Conservation (phyloP, 2,329 filamentous ascomycete genomes). For the Microdochium paspali region DNA sequence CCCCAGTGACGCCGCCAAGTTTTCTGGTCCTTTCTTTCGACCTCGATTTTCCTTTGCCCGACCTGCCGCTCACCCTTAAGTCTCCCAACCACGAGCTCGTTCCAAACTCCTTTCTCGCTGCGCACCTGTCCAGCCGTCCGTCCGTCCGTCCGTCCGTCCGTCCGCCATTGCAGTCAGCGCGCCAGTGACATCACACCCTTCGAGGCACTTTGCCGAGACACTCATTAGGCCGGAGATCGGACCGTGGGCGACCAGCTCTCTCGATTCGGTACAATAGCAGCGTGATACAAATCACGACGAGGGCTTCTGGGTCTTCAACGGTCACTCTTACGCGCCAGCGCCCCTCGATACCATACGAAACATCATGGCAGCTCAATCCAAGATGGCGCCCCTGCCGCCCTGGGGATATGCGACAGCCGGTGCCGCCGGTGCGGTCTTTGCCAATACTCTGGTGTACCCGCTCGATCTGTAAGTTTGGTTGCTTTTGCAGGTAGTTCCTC, state of each 20-base stretch:
- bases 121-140: background rate
- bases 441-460: conserved; percentile 92
- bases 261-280: background rate
- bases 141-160: background rate
- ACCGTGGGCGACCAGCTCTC: background rate
- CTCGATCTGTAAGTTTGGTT: conserved; percentile 72
- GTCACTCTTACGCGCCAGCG: no score
- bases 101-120: background rate
- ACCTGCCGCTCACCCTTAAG: background rate
- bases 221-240: background rate
- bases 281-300: no score
- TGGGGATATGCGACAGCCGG: conserved; percentile 92
- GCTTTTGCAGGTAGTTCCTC: background rate
- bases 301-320: no score
- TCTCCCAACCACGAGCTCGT: background rate
- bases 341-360: background rate
- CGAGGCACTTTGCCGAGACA: background rate
- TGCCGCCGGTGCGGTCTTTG: conserved; percentile 84
- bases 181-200: background rate
- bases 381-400: conserved; percentile 65
- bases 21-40: no score
- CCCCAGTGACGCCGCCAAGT: background rate
- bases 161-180: background rate
- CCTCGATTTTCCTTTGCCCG: background rate
- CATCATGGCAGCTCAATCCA: conserved; percentile 47